phyloP scores from a whole-genome alignment of 1,284 basidiomycete genomes.

The Sparassis latifolia region DNA sequence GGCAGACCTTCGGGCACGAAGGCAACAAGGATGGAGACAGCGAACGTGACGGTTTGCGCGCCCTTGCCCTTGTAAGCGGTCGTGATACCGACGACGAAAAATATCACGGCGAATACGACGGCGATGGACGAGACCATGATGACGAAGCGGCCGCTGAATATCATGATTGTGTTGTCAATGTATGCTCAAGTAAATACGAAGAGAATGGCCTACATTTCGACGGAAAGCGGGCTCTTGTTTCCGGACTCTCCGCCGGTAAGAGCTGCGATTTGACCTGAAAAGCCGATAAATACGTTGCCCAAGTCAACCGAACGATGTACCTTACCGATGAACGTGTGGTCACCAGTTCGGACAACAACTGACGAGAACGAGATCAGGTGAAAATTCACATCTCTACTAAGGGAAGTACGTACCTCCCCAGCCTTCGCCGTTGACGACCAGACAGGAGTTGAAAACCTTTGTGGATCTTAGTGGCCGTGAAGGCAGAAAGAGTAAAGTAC shows the following conservation, averaged over 20 bases:
- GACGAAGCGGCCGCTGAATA: constrained; percentile 47
- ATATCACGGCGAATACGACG: constrained; percentile 54
- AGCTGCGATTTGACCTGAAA: constrained; percentile 53
- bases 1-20: constrained; percentile 67
- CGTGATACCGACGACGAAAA: constrained; percentile 60
- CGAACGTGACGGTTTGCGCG: constrained; percentile 57
- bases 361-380: background rate
- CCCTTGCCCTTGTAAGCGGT: constrained; percentile 60
- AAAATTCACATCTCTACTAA: background rate
- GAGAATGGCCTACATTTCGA: constrained; percentile 50
- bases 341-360: constrained; percentile 65
- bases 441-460: constrained; percentile 61
- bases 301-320: background rate
- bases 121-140: constrained; percentile 55
- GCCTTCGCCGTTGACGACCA: constrained; percentile 62
- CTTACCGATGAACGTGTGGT: constrained; percentile 57
- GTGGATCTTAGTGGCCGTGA: background rate
- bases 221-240: constrained; percentile 56
- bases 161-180: background rate
- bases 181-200: background rate
- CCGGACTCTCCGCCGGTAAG: constrained; percentile 57
- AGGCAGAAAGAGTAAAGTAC: constrained; percentile 10
- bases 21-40: constrained; percentile 66
- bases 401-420: constrained; percentile 45
- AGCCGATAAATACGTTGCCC: constrained; percentile 1